Base-by-base conservation (phyloP, 1,284 basidiomycete genomes). In the Cryptococcus deneoformans region DNA sequence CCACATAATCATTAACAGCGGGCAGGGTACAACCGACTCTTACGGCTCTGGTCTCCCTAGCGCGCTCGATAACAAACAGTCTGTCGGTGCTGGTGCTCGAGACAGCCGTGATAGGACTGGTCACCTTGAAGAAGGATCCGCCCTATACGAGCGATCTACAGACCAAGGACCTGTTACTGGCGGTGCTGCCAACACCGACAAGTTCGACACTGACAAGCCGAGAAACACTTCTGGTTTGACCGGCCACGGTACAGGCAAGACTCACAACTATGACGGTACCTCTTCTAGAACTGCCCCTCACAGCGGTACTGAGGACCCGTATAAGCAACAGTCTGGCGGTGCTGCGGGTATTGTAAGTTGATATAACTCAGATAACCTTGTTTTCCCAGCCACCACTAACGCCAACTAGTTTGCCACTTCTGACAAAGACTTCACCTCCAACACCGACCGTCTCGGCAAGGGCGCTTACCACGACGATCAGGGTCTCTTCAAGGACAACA, bases 161-260 rank as follows among this genome's bases (percentile, higher is more conserved):
- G 35, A 49, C 50, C 24, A 45, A 6, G 69, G 69, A 20, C 66
- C 68, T 35, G 44, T 46, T n/a, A 68, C 70, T 14, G 29, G 44
- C 44, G 70, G 70, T 35, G 70, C 70, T 10, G 66, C 70, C 24
- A 60, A 60, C 42, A 69, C 70, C 54, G 67, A 72, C 61, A 53
- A 62, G 45, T 70, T 70, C 51, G 70, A 68, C 57, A 55, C 64
- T 12, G 66, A 66, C 59, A 51, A 55, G 47, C 44, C 46, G 40
- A 50, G 56, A 20, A 20, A 36, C 24, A 34, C 54, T 49, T 34
- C 46, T 34, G 50, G 50, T 38, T 29, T 51, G 37, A 51, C 50
- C 12, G 50, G 50, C 14, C 20, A 10, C 11, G 50, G 50, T 34
- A 43, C 50, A 11, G 50, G 50, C 37, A 51, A 51, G 50, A 51